A percentile compares a stretch with the other conserved stretches of the same genome.
Conservation (phyloP, 768 basidiomycete species). For the Leucocoprinus leucothites region DNA sequence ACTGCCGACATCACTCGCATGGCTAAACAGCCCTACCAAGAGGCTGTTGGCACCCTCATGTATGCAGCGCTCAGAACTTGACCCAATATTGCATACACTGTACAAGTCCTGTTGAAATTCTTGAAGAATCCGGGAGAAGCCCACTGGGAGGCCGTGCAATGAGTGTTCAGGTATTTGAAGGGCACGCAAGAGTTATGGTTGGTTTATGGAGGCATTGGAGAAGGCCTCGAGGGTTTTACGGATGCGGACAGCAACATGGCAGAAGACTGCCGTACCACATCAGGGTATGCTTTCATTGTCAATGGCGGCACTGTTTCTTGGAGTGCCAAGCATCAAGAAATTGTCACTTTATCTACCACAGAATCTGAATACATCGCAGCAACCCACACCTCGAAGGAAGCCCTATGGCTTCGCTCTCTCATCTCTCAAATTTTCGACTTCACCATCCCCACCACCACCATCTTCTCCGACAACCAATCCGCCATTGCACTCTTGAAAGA, state of each 20-base stretch:
- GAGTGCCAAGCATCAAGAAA: too few relatives aligned
- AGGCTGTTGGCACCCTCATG: constrained; percentile 29
- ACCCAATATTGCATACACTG: constrained; percentile 31
- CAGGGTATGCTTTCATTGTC: too few relatives aligned
- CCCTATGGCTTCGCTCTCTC: constrained; percentile 17
- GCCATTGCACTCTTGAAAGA: constrained; percentile 4
- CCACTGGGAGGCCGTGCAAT: constrained; percentile 28
- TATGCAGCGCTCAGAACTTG: constrained; percentile 26
- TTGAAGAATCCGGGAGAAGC: too few relatives aligned
- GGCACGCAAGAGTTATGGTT: constrained; percentile 17
- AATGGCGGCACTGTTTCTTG: too few relatives aligned
- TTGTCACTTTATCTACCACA: constrained; percentile 29
- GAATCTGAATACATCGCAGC: constrained; percentile 33
- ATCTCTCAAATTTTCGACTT: constrained; percentile 11
- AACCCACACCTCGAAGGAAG: constrained; percentile 21
- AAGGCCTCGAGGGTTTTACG: too few relatives aligned
- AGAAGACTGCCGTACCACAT: too few relatives aligned
- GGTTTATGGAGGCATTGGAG: constrained; percentile 15
- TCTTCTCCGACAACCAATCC: constrained; percentile 18
- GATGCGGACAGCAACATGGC: too few relatives aligned
- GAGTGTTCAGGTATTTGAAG: constrained; percentile 36
- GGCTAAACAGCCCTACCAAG: constrained; percentile 21
- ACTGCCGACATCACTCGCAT: constrained; percentile 16
- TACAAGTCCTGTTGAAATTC: constrained; percentile 29
- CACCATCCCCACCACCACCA: constrained; percentile 8